A percentile compares a stretch with the other conserved stretches of the same genome.
Evolutionary conservation across 148 eudicot species (phyloP).

Genomic region (Heliosperma pusillum): DNA sequence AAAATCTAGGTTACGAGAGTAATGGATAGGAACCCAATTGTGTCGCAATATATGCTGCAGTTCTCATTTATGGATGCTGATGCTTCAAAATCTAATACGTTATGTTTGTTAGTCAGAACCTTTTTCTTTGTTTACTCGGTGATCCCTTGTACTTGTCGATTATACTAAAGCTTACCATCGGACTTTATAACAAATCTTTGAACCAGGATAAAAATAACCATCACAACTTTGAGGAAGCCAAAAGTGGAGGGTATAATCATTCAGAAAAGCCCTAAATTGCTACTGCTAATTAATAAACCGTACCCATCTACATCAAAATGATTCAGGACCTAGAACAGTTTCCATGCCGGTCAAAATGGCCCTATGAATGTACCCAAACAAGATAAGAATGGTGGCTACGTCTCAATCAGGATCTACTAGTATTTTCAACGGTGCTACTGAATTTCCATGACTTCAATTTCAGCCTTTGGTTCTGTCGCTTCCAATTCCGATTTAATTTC

Average conservation of each 20-base stretch:
- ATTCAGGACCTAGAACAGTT: constrained; percentile 19
- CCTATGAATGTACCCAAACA: constrained; percentile 27
- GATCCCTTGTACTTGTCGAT: background rate
- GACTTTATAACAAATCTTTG: background rate
- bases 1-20: too few species aligned
- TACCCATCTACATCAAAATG: constrained; percentile 18
- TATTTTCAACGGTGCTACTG: constrained; percentile 26
- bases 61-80: background rate
- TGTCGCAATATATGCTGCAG: background rate
- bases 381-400: background rate
- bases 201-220: background rate
- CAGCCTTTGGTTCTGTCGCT: constrained; percentile 13
- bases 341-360: constrained; percentile 31
- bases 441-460: constrained; percentile 46
- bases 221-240: constrained; percentile 4
- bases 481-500: constrained; percentile 24
- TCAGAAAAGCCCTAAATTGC: background rate
- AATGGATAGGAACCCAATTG: too few species aligned
- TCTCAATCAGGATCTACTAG: background rate
- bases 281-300: background rate
- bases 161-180: background rate
- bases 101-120: background rate
- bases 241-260: background rate
- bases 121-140: background rate
- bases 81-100: background rate